Base-by-base conservation (phyloP, 768 basidiomycete species). In the Kwoniella pini region DNA sequence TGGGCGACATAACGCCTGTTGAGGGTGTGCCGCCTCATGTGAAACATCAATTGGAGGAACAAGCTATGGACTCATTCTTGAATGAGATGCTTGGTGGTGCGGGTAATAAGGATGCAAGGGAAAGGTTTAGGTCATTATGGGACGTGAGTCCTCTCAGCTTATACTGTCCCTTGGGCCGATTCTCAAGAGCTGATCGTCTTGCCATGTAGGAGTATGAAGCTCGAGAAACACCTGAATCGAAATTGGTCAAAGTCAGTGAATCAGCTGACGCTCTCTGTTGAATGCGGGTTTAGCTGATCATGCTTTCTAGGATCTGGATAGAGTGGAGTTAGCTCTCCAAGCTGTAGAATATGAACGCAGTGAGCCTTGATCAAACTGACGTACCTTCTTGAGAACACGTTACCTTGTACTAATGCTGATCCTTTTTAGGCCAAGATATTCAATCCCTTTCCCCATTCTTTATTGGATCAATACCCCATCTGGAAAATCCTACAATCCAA, bases 1-100 rank as follows among this genome's bases (percentile, higher is more conserved):
- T 97, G 4, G 95, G 95, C 4, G 95, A 98, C 72, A 97, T 98
- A 60, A 84, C 92, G 0, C 95, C 95, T 0, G 83, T 86, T 21
- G 93, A 97, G 75, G 88, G 89, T 0, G 87, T 99, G 13, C 78
- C 88, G 0, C 89, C 90, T 69, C 82, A 82, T 1, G 88, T 90
- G 72, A 99, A 99, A 79, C 83, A 82, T 39, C 81, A 65, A 36
- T 57, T 70, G 38, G 68, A 71, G 55, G 76, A 91, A 86, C 87
- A 88, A 71, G 93, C 93, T 2, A 97, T 97, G 88, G 84, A 87
- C 52, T 90, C 90, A 62, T 92, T 97, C 73, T 82, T 89, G 3
- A 82, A 89, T 54, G 89, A 88, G 55, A 94, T 97, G 90, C 79
- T 97, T n/a, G 77, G 77, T 33, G 71, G 75, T 2, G 67, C 69